Conservation (phyloP, 768 basidiomycete species). For the Suillus ampliporus region DNA sequence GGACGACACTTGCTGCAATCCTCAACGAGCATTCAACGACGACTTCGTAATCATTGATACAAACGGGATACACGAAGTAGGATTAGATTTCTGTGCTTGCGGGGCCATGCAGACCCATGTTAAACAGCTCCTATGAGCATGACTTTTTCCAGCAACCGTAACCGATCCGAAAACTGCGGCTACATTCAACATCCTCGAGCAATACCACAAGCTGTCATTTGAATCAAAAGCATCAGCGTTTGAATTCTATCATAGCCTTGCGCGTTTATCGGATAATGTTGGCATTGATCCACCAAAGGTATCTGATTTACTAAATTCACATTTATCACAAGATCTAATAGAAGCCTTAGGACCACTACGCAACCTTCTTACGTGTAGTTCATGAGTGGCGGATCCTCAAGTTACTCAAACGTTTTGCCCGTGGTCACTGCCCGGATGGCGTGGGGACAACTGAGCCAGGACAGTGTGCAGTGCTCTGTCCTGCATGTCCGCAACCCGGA, state of each 20-base stretch:
- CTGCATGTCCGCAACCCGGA: conserved; percentile 13
- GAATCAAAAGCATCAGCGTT: conserved; percentile 16
- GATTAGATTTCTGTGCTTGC: not conserved
- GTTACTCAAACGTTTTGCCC: not conserved
- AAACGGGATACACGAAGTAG: conserved; percentile 8
- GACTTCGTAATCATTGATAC: conserved; percentile 26
- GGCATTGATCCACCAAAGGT: conserved; percentile 17
- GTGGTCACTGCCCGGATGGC: not conserved
- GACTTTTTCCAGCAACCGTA: conserved; percentile 18
- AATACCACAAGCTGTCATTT: conserved; percentile 18
- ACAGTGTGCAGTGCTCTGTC: conserved; percentile 7
- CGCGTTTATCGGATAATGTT: conserved; percentile 31
- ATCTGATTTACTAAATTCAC: not conserved
- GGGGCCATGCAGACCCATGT: not conserved
- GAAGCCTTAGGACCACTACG: not conserved
- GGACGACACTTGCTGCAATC: conserved; percentile 18
- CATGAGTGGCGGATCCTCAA: conserved; percentile 1
- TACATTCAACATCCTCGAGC: conserved; percentile 25
- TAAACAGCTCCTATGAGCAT: conserved; percentile 16
- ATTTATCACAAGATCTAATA: not conserved
- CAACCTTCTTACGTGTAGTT: not conserved
- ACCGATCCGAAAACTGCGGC: conserved; percentile 21
- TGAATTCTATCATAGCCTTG: conserved; percentile 33
- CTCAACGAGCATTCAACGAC: conserved; percentile 13
- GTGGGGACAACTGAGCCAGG: not conserved